Evolutionary conservation across 345 rosid genomes (phyloP).

Genomic region (Kernera saxatilis): DNA sequence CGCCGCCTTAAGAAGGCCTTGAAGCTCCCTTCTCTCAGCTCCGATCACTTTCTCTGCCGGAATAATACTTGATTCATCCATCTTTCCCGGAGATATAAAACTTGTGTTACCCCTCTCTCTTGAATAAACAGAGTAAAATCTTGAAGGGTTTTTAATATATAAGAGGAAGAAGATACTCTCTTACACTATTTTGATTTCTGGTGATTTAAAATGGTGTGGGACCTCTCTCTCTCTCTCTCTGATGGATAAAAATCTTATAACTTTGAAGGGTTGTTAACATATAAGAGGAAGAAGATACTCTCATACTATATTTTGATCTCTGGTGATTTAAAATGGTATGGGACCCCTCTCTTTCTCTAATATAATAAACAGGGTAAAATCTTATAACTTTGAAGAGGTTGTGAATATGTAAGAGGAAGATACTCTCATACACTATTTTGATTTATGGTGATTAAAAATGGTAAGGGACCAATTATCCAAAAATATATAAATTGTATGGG

Average conservation of each 20-base stretch:
- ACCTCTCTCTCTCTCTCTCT: no score
- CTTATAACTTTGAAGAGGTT: conserved; percentile 53
- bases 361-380: no score
- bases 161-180: conserved; percentile 11
- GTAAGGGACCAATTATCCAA: no score
- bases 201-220: background rate
- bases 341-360: no score
- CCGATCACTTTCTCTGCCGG: conserved; percentile 15
- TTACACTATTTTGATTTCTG: background rate
- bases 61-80: conserved; percentile 12
- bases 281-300: conserved; percentile 7
- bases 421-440: background rate
- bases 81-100: background rate
- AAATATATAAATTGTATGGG: no score
- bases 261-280: conserved; percentile 39
- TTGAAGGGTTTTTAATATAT: conserved; percentile 36
- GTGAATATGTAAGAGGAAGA: conserved; percentile 10
- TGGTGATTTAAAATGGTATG: background rate
- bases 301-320: background rate
- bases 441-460: background rate
- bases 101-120: background rate
- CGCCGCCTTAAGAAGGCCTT: conserved; percentile 64
- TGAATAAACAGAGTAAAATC: background rate
- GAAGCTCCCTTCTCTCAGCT: conserved; percentile 44
- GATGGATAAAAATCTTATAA: no score